These are phyloP conservation scores for Trypanosoma lewisi DNA, from an alignment of 208 protist species.

Conservation along the genomic window DNA sequence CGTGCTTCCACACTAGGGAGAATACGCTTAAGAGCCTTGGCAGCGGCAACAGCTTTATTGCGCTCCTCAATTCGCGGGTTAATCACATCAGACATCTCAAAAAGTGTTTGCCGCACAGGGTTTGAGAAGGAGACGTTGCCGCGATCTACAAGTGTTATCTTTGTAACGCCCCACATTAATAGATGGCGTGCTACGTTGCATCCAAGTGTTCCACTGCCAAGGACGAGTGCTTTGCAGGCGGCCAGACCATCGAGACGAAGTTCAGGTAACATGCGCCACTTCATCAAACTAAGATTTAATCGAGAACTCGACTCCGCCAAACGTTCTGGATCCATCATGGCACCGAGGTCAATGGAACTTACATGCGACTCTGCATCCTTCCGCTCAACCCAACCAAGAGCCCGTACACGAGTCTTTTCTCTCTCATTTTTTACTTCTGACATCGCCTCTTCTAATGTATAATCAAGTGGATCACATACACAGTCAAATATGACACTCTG, in stretches of 20 bases:
- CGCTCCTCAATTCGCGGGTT: constrained; percentile 39
- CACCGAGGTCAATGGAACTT: constrained; percentile 53
- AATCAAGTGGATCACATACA: constrained; percentile 32
- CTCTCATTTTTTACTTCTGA: not conserved
- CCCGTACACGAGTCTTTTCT: constrained; percentile 1
- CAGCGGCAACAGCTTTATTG: constrained; percentile 91
- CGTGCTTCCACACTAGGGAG: constrained; percentile 73
- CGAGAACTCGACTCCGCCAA: constrained; percentile 64
- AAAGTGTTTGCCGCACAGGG: constrained; percentile 91
- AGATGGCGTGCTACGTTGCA: constrained; percentile 97
- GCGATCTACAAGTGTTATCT: constrained; percentile 96
- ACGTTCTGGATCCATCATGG: constrained; percentile 85
- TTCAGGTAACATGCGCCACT: constrained; percentile 95
- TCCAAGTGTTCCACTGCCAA: constrained; percentile 97
- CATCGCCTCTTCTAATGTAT: constrained; percentile 3
- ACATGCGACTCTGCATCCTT: constrained; percentile 16
- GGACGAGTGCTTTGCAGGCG: constrained; percentile 90
- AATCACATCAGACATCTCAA: constrained; percentile 79
- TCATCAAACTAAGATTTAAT: constrained; percentile 97
- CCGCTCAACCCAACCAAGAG: constrained; percentile 40
- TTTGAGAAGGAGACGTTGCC: constrained; percentile 96
- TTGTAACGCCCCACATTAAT: constrained; percentile 95
- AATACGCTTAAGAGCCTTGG: constrained; percentile 81
- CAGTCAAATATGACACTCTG: constrained; percentile 43
- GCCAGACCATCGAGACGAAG: constrained; percentile 89